phyloP scores from a whole-genome alignment of 345 rosid species.

The Populus davidiana region DNA sequence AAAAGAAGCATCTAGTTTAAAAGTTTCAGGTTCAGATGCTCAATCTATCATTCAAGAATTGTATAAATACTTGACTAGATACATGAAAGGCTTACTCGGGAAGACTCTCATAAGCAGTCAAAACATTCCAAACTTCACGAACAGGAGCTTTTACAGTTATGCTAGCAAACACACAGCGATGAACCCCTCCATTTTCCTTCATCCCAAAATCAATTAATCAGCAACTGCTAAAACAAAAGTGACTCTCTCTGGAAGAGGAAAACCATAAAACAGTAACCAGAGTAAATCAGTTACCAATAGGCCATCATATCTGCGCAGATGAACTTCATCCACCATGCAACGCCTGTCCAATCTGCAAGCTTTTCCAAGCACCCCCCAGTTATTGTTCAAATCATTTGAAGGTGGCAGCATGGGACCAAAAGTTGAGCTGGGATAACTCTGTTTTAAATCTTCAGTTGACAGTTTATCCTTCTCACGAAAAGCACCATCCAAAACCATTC shows the following conservation, averaged over 20 bases:
- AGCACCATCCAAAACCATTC: constrained; percentile 32
- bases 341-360: constrained; percentile 74
- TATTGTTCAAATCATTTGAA: constrained; percentile 52
- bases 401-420: constrained; percentile 37
- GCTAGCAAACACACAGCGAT: constrained; percentile 89
- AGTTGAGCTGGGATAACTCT: constrained; percentile 36
- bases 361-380: constrained; percentile 81
- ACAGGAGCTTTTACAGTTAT: constrained; percentile 96
- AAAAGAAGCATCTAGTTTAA: background rate
- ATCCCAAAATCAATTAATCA: constrained; percentile 42
- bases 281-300: constrained; percentile 59
- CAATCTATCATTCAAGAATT: background rate
- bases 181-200: constrained; percentile 97
- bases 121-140: constrained; percentile 88
- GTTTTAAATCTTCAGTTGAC: constrained; percentile 29
- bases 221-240: constrained; percentile 25
- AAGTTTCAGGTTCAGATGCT: background rate
- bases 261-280: constrained; percentile 17
- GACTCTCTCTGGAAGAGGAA: constrained; percentile 19
- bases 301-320: constrained; percentile 95
- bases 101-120: constrained; percentile 89
- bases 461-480: constrained; percentile 22
- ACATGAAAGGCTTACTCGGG: constrained; percentile 63
- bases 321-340: constrained; percentile 88
- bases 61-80: background rate